Percentiles rank a stretch among this genome's conserved stretches.
Conservation (phyloP, 495 filamentous ascomycete genomes). For the Sporormia fimetaria region DNA sequence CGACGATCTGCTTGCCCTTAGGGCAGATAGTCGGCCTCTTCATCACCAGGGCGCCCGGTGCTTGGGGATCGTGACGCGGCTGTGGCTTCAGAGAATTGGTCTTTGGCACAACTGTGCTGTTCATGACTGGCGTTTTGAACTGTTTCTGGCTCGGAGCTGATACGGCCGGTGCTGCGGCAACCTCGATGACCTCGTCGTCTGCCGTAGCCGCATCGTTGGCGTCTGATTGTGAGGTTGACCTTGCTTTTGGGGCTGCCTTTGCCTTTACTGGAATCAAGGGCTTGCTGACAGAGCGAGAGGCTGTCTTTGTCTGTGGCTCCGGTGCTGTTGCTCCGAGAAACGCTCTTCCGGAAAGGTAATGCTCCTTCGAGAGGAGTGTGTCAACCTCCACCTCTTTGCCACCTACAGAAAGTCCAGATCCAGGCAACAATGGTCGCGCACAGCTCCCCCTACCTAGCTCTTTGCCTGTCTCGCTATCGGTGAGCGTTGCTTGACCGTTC, state of each 20-base stretch:
- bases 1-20: constrained; percentile 57
- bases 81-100: constrained; percentile 36
- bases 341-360: constrained; percentile 49
- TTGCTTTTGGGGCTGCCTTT: background rate
- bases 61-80: constrained; percentile 57
- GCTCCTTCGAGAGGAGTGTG: constrained; percentile 47
- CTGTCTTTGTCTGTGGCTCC: constrained; percentile 6
- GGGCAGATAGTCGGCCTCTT: constrained; percentile 45
- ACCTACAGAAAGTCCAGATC: constrained; percentile 50
- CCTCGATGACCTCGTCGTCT: background rate
- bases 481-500: constrained; percentile 49
- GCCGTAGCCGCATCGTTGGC: background rate
- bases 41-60: constrained; percentile 58
- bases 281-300: background rate
- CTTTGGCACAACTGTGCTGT: constrained; percentile 41
- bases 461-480: constrained; percentile 50
- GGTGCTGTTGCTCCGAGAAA: constrained; percentile 34
- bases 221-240: background rate
- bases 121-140: constrained; percentile 53
- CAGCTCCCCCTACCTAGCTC: constrained; percentile 53
- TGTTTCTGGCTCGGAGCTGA: constrained; percentile 8
- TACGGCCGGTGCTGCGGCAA: background rate
- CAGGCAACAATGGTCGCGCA: constrained; percentile 46
- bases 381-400: constrained; percentile 72
- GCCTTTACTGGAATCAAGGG: no score